These are phyloP conservation scores for Monosporozyma solicola DNA, from an alignment of 805 yeast genomes.

Conservation along the genomic window DNA sequence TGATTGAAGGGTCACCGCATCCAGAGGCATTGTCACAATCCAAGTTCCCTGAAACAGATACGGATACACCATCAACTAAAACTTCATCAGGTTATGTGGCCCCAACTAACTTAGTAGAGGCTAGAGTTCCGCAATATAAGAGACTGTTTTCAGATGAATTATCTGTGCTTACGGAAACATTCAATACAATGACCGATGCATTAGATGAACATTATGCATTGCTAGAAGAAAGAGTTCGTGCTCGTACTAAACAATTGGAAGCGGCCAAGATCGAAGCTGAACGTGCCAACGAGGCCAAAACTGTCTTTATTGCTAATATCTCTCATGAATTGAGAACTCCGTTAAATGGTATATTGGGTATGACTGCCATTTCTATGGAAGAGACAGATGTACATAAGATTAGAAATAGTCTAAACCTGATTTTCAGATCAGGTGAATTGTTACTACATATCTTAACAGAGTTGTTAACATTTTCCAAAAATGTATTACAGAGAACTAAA, in stretches of 20 bases:
- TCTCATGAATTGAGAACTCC: slow-evolving; percentile 95
- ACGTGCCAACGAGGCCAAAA: slow-evolving; percentile 92
- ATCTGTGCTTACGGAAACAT: slow-evolving; percentile 79
- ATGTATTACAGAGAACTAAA: slow-evolving; percentile 74
- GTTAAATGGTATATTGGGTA: slow-evolving; percentile 88
- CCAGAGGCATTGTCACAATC: neutral
- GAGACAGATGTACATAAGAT: slow-evolving; percentile 63
- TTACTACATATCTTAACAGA: slow-evolving; percentile 85
- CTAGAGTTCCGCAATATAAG: slow-evolving; percentile 39
- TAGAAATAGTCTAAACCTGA: slow-evolving; percentile 67
- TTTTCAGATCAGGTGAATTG: slow-evolving; percentile 86
- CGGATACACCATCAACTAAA: slow-evolving; percentile 8
- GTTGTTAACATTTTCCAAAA: slow-evolving; percentile 79
- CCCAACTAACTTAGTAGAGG: slow-evolving; percentile 30
- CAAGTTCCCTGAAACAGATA: slow-evolving; percentile 2
- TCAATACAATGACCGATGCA: slow-evolving; percentile 85
- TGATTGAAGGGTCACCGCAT: slow-evolving; percentile 3
- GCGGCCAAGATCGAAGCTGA: slow-evolving; percentile 85
- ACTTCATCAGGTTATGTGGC: slow-evolving; percentile 19
- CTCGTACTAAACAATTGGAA: slow-evolving; percentile 81
- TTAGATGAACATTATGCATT: slow-evolving; percentile 74
- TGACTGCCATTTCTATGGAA: slow-evolving; percentile 90
- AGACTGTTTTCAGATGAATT: slow-evolving; percentile 70
- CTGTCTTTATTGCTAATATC: slow-evolving; percentile 85
- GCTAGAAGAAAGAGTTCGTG: slow-evolving; percentile 79